These are phyloP conservation scores for Clarireedia homoeocarpa DNA, from an alignment of 2,329 filamentous ascomycete species.

Conservation along the genomic window DNA sequence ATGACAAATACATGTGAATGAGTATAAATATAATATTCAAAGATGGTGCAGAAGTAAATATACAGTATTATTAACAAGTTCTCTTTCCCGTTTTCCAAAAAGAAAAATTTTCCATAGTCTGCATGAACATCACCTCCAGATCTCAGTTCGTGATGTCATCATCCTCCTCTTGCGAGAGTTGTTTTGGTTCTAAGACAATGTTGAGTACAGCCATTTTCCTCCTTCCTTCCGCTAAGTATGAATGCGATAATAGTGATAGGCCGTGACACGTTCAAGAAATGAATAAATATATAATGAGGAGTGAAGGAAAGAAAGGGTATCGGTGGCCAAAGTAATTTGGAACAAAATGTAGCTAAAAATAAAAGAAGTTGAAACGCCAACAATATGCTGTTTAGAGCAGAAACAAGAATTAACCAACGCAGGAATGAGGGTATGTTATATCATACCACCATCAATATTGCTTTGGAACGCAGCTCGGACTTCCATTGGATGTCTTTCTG, in stretches of 20 bases:
- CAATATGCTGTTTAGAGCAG: neutral
- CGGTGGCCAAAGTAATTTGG: slow-evolving; percentile 1
- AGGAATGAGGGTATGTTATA: slow-evolving; percentile 17
- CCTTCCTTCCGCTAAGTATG: neutral
- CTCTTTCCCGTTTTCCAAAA: neutral
- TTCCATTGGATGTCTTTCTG: slow-evolving; percentile 28
- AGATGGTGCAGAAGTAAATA: slow-evolving; percentile 22
- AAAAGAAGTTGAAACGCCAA: neutral
- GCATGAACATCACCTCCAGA: slow-evolving; percentile 1
- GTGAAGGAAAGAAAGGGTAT: slow-evolving; percentile 16
- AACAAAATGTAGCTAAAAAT: neutral
- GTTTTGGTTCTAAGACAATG: neutral
- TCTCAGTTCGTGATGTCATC: slow-evolving; percentile 13
- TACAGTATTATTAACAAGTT: slow-evolving; percentile 20
- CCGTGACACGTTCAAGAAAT: slow-evolving; percentile 1
- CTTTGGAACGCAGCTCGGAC: slow-evolving; percentile 24
- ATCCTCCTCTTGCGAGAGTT: neutral
- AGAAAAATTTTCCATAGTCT: neutral
- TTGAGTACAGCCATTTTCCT: neutral
- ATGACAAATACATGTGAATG: neutral
- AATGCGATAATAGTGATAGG: neutral
- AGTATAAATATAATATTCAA: slow-evolving; percentile 10
- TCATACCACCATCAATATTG: slow-evolving; percentile 29
- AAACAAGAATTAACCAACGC: neutral
- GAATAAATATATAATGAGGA: neutral